These are phyloP conservation scores for Coemansia guatemalensis DNA, from an alignment of 192 early-diverging fungal genomes.

Conservation along the genomic window DNA sequence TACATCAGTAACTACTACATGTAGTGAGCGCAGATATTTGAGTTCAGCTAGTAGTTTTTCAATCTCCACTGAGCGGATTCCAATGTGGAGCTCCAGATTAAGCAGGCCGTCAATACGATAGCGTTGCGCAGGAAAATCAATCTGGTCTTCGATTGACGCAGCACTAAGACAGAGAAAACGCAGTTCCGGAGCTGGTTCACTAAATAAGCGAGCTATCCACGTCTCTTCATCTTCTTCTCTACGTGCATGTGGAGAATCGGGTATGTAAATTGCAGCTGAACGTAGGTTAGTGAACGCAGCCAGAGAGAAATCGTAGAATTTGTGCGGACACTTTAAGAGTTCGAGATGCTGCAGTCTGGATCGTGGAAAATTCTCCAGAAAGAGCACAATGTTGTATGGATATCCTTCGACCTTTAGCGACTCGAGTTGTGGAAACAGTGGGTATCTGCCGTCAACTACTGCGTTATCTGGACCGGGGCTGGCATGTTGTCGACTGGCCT, in stretches of 20 bases:
- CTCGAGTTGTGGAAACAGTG: conserved; percentile 29
- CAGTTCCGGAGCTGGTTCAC: background rate
- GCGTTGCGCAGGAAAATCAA: conserved; percentile 13
- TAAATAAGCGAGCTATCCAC: conserved; percentile 13
- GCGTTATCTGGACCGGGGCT: conserved; percentile 8
- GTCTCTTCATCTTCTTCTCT: conserved; percentile 11
- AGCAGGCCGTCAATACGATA: conserved; percentile 8
- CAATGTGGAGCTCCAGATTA: conserved; percentile 13
- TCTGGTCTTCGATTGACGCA: background rate
- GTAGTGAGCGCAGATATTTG: conserved; percentile 10
- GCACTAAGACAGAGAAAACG: conserved; percentile 10
- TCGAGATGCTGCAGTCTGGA: conserved; percentile 21
- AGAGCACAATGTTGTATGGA: conserved; percentile 22
- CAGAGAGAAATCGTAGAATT: conserved; percentile 13
- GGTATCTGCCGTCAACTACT: conserved; percentile 9
- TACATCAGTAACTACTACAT: conserved; percentile 20
- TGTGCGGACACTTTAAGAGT: conserved; percentile 18
- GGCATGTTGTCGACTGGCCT: background rate
- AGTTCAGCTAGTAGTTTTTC: conserved; percentile 25
- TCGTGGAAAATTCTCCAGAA: conserved; percentile 44
- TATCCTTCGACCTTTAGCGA: conserved; percentile 20
- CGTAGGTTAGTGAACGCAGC: conserved; percentile 10
- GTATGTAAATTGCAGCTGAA: conserved; percentile 6
- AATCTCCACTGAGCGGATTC: conserved; percentile 25
- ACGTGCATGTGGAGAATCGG: conserved; percentile 7